Base-by-base conservation (phyloP, 768 basidiomycete species). In the Macrolepiota albuminosa region DNA sequence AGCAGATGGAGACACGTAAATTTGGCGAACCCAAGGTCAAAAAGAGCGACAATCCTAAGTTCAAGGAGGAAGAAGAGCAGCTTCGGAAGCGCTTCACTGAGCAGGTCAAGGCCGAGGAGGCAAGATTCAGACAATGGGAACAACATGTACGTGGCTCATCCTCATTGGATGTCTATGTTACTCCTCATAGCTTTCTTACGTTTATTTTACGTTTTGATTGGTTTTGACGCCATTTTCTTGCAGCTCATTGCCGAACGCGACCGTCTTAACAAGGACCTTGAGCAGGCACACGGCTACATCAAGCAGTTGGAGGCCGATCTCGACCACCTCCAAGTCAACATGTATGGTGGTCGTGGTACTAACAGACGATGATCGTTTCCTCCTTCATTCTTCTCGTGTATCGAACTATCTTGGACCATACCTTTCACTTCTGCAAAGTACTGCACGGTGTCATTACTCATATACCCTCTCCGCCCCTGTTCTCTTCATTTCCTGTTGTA, bases 1-100 rank as follows among this genome's bases (percentile, higher is more conserved):
- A 93, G 66, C 97, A 98, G 78, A 98, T 99, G 97, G 97, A 99
- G 82, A 98, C 97, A 8, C 89, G 97, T 76, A 98, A 98, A 76
- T 96, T 95, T 65, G 97, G 95, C 66, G 97, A 98, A 74, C 88
- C 95, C 66, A 98, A 98, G 79, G 93, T 95, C 69, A 95, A 93
- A 85, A 98, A 98, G 79, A 82, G 93, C 66, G 95, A 99, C 78
- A 99, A 98, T 75, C 96, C 97, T 67, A 98, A 98, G 76, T 99
- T 96, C 87, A 95, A 95, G 81, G 97, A 98, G 74, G 97, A 99
- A 78, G 96, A 99, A 74, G 97, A 99, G 75, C 82, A 87, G 60
- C 85, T 98, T 62, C 83, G 96, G 70, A 98, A 95, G 82, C 86
- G 95, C 63, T 99, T 99, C 77, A 99, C 97, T 34, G 97, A 99